These are phyloP conservation scores for Curvularia eragrostidis DNA, from an alignment of 2,329 filamentous ascomycete species.

Conservation along the genomic window DNA sequence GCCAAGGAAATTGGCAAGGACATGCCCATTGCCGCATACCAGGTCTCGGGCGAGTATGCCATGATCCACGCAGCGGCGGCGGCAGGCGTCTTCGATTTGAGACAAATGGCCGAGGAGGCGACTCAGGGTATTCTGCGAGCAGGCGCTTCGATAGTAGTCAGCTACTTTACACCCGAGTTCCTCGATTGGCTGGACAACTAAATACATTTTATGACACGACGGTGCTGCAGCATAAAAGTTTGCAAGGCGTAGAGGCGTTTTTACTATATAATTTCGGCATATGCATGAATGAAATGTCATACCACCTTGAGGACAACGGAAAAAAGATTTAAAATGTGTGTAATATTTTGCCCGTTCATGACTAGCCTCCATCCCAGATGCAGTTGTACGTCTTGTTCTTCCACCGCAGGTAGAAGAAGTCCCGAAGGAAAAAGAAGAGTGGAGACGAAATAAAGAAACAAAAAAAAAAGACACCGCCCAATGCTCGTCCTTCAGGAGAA, in stretches of 20 bases:
- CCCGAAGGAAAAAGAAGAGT: not conserved
- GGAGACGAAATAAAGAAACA: not conserved
- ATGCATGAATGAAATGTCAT: not conserved
- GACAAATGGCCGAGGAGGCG: constrained; percentile 92
- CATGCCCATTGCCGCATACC: constrained; percentile 92
- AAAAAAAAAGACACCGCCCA: not conserved
- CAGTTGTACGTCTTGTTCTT: no score
- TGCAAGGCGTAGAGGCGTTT: not conserved
- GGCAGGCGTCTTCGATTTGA: constrained; percentile 94
- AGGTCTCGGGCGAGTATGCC: constrained; percentile 95
- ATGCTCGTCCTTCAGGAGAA: not conserved
- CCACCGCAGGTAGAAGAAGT: no score
- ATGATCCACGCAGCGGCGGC: constrained; percentile 98
- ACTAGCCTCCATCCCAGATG: no score
- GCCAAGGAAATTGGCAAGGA: constrained; percentile 93
- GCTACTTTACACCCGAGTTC: constrained; percentile 88
- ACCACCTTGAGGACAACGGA: not conserved
- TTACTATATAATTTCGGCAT: not conserved
- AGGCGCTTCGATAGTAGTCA: constrained; percentile 90
- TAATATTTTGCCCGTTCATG: not conserved
- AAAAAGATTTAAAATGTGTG: not conserved
- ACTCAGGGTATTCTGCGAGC: constrained; percentile 92
- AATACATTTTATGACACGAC: not conserved
- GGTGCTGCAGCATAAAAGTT: not conserved
- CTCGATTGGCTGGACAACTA: constrained; percentile 64